Base-by-base conservation (phyloP, 169 alveolate species). In the Babesia bovis region DNA sequence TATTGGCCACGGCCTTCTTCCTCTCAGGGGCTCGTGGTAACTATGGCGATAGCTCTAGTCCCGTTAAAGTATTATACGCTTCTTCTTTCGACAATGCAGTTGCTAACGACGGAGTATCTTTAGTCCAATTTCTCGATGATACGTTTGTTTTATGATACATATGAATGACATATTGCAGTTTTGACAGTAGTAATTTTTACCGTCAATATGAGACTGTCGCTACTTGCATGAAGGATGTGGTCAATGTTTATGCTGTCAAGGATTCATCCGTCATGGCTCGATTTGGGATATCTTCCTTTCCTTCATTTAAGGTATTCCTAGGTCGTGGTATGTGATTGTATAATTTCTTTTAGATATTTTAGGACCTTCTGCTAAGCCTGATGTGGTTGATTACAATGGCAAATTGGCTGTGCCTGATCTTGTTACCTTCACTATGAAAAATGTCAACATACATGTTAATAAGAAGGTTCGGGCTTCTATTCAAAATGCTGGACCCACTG, bases 251-350 rank as follows among this genome's bases (percentile, higher is more conserved):
- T 50, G 94, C 95, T 38, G 82, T 89, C 44, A 85, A 86, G 72
- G 87, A 91, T 60, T 91, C 83, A 57, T 55, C 72, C 50, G 67
- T 89, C 66, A 47, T 79, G 71, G 73, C 65, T 47, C 76, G 82
- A 28, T 91, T 85, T 60, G 72, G 82, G 9, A 88, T 96, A 53
- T 70, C 78, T 73, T 92, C 95, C 42, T 96, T 81, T 90, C 99
- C 99, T 38, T 87, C 96, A 41, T 71, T 96, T 41, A 90, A 93
- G 83, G 85, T 94, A 76, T 93, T 91, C 75, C 74, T 87, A 30
- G 79, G 73, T 35, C 66, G 71, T 41, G 83, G 89, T 69, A 33
- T 51, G 55, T 30, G 82, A n/a, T 53, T 25, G 60, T 41, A 30
- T 56, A 55, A 41, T n/a, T 19, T 3, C 4, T n/a, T 7, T 47